These are phyloP conservation scores for Mortierella sp. DNA, from an alignment of 371 early-diverging fungal species.

Conservation along the genomic window DNA sequence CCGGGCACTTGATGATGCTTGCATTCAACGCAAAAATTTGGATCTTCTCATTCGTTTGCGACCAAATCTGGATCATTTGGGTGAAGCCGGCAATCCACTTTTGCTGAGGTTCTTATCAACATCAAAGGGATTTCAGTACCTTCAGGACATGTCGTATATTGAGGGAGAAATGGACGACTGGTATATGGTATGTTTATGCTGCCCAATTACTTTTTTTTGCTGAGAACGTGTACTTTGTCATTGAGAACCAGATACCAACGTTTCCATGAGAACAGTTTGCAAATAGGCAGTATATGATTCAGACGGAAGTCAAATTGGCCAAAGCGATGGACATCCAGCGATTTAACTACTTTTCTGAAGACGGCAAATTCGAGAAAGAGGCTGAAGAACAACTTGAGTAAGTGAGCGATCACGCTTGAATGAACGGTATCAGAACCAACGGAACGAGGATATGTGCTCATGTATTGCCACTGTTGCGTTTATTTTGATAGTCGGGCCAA, in stretches of 20 bases:
- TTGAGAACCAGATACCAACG: too few species aligned
- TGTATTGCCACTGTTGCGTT: too few species aligned
- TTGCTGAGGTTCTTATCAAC: constrained; percentile 78
- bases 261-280: constrained; percentile 64
- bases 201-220: neutral
- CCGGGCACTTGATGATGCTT: constrained; percentile 76
- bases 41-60: constrained; percentile 74
- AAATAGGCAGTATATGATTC: constrained; percentile 82
- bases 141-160: constrained; percentile 78
- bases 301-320: constrained; percentile 79
- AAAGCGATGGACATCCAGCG: constrained; percentile 62
- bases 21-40: constrained; percentile 71
- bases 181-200: constrained; percentile 72
- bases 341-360: constrained; percentile 42
- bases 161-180: constrained; percentile 85
- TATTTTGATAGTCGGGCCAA: constrained; percentile 23
- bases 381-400: constrained; percentile 33
- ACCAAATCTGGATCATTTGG: constrained; percentile 81
- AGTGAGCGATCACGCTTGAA: too few species aligned
- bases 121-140: constrained; percentile 76
- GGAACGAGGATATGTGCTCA: too few species aligned
- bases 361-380: constrained; percentile 47
- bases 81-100: constrained; percentile 76
- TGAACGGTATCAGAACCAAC: too few species aligned
- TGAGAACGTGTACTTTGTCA: too few species aligned